These are phyloP conservation scores for Casuarina glauca DNA, from an alignment of 306 rosid genomes.

Conservation along the genomic window DNA sequence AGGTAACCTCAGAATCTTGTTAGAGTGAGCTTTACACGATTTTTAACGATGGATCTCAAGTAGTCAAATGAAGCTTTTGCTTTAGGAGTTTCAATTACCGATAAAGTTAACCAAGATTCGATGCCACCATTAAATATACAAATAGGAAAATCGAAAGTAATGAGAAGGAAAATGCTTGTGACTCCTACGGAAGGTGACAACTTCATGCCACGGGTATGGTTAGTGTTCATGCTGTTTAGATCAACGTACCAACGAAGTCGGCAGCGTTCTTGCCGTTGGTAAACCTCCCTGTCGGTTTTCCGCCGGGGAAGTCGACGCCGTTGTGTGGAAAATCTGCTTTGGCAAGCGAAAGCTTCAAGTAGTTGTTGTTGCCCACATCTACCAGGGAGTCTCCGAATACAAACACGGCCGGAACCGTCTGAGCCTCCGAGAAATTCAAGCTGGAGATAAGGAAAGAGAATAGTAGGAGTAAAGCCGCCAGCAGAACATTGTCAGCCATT, in stretches of 20 bases:
- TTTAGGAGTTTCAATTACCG: neutral
- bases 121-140: too few species aligned
- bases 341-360: slow-evolving; percentile 47
- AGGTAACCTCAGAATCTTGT: neutral
- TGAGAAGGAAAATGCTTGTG: too few species aligned
- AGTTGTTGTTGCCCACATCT: slow-evolving; percentile 84
- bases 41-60: neutral
- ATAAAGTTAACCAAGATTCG: neutral
- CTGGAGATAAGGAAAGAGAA: slow-evolving; percentile 17
- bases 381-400: slow-evolving; percentile 81
- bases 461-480: slow-evolving; percentile 9
- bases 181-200: neutral
- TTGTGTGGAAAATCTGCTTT: slow-evolving; percentile 47
- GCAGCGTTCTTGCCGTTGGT: slow-evolving; percentile 49
- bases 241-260: slow-evolving; percentile 42
- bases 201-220: too few species aligned
- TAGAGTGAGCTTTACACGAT: neutral
- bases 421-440: slow-evolving; percentile 36
- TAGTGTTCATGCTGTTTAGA: neutral
- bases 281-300: slow-evolving; percentile 45
- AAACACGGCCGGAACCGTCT: slow-evolving; percentile 57
- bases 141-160: too few species aligned
- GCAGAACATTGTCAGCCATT: slow-evolving; percentile 3
- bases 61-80: neutral
- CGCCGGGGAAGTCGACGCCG: slow-evolving; percentile 44